phyloP scores from a whole-genome alignment of 495 filamentous ascomycete genomes.

The Neurospora africana region DNA sequence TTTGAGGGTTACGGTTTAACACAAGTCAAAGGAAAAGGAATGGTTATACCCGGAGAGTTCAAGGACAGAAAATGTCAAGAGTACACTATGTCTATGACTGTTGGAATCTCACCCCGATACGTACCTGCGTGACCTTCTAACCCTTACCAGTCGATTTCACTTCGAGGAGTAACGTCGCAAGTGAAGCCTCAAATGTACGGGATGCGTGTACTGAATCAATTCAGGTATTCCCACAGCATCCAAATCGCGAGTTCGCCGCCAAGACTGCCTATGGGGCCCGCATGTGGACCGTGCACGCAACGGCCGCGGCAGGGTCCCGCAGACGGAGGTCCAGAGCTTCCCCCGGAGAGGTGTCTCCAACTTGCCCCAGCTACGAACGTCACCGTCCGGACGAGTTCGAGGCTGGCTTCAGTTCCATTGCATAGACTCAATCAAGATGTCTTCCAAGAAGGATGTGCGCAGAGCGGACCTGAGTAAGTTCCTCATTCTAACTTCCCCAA shows the following conservation, averaged over 20 bases:
- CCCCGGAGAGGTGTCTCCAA: neutral
- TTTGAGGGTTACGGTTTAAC: neutral
- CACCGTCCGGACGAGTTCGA: neutral
- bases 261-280: neutral
- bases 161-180: neutral
- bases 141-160: neutral
- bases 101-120: neutral
- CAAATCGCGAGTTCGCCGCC: neutral
- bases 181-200: neutral
- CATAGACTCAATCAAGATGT: slow-evolving; percentile 36
- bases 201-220: neutral
- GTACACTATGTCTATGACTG: neutral
- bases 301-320: neutral
- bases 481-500: slow-evolving; percentile 39
- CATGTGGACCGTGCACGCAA: neutral
- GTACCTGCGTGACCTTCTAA: neutral
- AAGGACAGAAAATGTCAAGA: neutral
- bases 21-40: neutral
- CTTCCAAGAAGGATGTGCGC: slow-evolving; percentile 75
- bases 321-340: neutral
- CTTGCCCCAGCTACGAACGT: neutral
- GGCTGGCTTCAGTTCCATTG: neutral
- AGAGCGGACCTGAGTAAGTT: slow-evolving; percentile 68
- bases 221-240: neutral
- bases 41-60: neutral